Evolutionary conservation across 352 stramenopile species (phyloP).

Genomic region (Phytopythium oedochilum): DNA sequence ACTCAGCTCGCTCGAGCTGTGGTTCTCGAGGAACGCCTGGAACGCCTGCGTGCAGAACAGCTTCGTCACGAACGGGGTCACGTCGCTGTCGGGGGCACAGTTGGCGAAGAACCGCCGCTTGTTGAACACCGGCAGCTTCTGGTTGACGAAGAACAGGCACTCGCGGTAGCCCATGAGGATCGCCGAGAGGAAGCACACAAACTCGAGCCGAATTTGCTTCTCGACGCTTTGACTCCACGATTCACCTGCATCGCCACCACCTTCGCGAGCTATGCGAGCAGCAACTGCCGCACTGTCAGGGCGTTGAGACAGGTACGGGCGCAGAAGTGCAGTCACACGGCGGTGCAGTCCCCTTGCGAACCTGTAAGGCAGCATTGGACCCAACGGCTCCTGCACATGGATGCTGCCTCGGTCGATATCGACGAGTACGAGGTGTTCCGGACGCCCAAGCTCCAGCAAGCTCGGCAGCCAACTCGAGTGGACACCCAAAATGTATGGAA

Average conservation of each 20-base stretch:
- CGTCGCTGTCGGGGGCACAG: constrained; percentile 47
- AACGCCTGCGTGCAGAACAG: constrained; percentile 76
- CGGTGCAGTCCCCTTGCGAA: constrained; percentile 40
- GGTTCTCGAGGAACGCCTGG: constrained; percentile 76
- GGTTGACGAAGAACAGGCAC: constrained; percentile 85
- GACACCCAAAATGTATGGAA: constrained; percentile 81
- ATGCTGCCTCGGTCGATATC: constrained; percentile 72
- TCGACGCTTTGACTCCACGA: constrained; percentile 25
- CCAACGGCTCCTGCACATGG: constrained; percentile 44
- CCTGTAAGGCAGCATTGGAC: constrained; percentile 49
- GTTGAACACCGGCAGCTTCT: constrained; percentile 85
- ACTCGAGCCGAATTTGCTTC: constrained; percentile 64
- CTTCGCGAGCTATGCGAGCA: neutral
- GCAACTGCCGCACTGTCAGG: constrained; percentile 1
- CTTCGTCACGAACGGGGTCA: constrained; percentile 58
- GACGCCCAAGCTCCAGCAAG: constrained; percentile 60
- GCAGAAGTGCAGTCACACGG: constrained; percentile 49
- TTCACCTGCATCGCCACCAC: neutral
- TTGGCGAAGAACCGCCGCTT: constrained; percentile 76
- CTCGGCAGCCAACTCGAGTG: constrained; percentile 63
- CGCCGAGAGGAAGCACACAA: constrained; percentile 64
- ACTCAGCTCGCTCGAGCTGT: constrained; percentile 60
- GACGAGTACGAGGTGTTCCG: constrained; percentile 80
- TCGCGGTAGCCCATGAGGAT: constrained; percentile 77
- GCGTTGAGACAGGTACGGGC: constrained; percentile 23